phyloP scores from a whole-genome alignment of 2,329 filamentous ascomycete genomes.

The Paecilomyces niveus region DNA sequence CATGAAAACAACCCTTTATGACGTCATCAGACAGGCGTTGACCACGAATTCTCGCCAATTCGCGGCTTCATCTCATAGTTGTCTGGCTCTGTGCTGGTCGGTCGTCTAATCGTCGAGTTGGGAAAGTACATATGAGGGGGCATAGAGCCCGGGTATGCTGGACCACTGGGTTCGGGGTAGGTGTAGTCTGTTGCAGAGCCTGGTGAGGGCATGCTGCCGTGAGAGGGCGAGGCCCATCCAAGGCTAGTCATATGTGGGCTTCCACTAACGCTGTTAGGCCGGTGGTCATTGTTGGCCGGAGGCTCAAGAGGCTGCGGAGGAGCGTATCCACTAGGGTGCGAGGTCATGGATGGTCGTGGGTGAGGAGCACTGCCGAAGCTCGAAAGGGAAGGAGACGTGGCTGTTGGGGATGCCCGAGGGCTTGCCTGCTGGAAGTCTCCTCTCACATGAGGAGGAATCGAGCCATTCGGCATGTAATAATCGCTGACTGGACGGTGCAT shows the following conservation, averaged over 20 bases:
- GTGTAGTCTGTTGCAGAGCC: conserved; percentile 66
- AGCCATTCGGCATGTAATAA: conserved; percentile 72
- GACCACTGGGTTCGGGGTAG: conserved; percentile 66
- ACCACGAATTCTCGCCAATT: conserved; percentile 28
- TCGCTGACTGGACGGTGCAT: conserved; percentile 64
- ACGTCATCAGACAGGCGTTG: conserved; percentile 23
- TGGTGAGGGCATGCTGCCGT: conserved; percentile 65
- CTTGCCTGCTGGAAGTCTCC: conserved; percentile 65
- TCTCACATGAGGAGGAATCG: conserved; percentile 76
- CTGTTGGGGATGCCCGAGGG: conserved; percentile 56
- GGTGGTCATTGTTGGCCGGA: conserved; percentile 69
- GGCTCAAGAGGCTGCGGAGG: conserved; percentile 78
- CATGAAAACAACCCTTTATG: not conserved
- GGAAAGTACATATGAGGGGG: conserved; percentile 65
- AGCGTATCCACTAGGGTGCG: conserved; percentile 76
- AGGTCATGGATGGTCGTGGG: conserved; percentile 60
- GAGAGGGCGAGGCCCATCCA: conserved; percentile 81
- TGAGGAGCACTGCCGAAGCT: conserved; percentile 48
- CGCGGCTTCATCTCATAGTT: conserved; percentile 56
- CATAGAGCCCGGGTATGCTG: conserved; percentile 38
- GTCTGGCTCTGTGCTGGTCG: conserved; percentile 67
- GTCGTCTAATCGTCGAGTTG: conserved; percentile 60
- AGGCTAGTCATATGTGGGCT: conserved; percentile 79
- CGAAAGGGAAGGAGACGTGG: conserved; percentile 58
- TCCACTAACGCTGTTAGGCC: conserved; percentile 65